A percentile compares a stretch with the other conserved stretches of the same genome.
Conservation (phyloP, 148 eudicot genomes). For the Vaccinium corymbosum region DNA sequence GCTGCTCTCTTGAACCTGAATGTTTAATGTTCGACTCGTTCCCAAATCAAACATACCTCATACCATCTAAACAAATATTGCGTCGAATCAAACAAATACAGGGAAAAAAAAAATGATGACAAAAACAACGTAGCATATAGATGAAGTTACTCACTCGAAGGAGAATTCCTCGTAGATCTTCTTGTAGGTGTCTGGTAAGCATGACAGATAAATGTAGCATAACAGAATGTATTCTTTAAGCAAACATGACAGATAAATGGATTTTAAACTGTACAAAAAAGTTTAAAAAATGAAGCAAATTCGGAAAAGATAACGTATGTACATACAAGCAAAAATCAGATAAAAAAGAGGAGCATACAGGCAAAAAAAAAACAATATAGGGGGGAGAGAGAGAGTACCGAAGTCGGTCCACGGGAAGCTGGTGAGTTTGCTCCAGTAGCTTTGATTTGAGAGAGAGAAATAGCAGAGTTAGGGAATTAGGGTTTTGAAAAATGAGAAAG, state of each 20-base stretch:
- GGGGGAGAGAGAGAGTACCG: constrained; percentile 2
- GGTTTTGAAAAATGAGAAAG: neutral
- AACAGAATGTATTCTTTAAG: too few relatives aligned
- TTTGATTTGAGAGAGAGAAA: neutral
- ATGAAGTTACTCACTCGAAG: constrained; percentile 11
- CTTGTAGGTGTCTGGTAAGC: constrained; percentile 6
- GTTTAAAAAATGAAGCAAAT: neutral
- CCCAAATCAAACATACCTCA: neutral
- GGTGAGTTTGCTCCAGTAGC: neutral
- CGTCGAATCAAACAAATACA: neutral
- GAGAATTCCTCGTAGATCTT: constrained; percentile 18
- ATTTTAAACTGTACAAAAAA: neutral
- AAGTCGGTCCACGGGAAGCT: neutral
- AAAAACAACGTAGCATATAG: neutral
- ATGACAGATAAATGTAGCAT: too few relatives aligned
- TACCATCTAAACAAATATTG: too few relatives aligned
- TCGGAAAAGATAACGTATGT: neutral
- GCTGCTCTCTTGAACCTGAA: constrained; percentile 16
- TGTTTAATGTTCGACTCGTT: neutral
- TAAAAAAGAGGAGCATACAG: too few relatives aligned
- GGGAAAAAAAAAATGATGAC: neutral
- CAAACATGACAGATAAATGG: neutral
- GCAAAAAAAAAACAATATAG: neutral
- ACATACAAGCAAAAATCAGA: neutral
- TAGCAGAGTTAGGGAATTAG: neutral